These are phyloP conservation scores for Xylaria intraflava DNA, from an alignment of 495 filamentous ascomycete genomes.

Conservation along the genomic window DNA sequence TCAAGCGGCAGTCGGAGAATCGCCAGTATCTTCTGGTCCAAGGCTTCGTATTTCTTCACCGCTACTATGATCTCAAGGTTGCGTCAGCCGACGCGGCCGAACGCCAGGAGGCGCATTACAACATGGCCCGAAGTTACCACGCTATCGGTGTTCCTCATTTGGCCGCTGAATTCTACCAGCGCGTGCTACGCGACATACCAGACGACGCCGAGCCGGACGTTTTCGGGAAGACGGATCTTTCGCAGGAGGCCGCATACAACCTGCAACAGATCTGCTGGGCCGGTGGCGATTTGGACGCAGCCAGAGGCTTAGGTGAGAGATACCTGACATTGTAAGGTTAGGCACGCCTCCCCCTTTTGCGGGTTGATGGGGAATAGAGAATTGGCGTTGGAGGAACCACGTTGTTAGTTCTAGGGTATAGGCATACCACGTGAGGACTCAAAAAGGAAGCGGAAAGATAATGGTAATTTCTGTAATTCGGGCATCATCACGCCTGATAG, in stretches of 20 bases:
- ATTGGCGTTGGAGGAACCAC: neutral
- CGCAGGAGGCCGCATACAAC: constrained; percentile 62
- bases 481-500: too few species aligned
- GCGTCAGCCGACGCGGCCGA: constrained; percentile 35
- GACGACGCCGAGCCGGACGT: constrained; percentile 18
- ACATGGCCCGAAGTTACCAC: constrained; percentile 76
- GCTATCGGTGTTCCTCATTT: constrained; percentile 71
- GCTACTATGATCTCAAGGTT: constrained; percentile 60
- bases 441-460: too few species aligned
- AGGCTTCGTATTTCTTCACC: constrained; percentile 69
- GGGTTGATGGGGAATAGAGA: neutral
- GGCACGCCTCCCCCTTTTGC: neutral
- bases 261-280: constrained; percentile 61
- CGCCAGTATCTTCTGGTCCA: constrained; percentile 80
- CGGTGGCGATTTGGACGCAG: constrained; percentile 51
- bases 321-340: constrained; percentile 34
- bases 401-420: neutral
- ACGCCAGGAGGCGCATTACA: constrained; percentile 82
- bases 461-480: too few species aligned
- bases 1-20: constrained; percentile 85
- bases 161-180: constrained; percentile 68
- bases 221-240: constrained; percentile 51
- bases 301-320: constrained; percentile 51
- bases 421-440: too few species aligned
- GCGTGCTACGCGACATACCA: constrained; percentile 15